phyloP scores from a whole-genome alignment of 108 stramenopile genomes.

The Chaetoceros tenuissimus region DNA sequence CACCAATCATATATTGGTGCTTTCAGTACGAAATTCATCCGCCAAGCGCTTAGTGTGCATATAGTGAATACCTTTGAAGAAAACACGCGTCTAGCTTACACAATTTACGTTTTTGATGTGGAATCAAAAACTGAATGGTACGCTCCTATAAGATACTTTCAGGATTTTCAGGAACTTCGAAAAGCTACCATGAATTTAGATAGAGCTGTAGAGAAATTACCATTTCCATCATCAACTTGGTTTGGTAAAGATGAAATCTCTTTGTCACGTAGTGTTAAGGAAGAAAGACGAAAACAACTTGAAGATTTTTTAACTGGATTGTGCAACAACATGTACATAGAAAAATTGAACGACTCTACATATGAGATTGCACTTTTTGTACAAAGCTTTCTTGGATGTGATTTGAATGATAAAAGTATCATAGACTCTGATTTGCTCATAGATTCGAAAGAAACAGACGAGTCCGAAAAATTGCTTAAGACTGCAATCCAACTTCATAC shows the following conservation, averaged over 20 bases:
- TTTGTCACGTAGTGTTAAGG: conserved; percentile 28
- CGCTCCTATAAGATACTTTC: conserved; percentile 69
- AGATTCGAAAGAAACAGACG: not conserved
- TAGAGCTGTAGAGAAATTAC: conserved; percentile 34
- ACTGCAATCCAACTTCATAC: conserved; percentile 65
- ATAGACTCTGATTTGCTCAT: conserved; percentile 9
- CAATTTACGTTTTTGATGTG: conserved; percentile 76
- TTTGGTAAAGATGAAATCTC: conserved; percentile 22
- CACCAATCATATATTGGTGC: not conserved
- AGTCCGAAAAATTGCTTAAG: not conserved
- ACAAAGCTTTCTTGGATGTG: conserved; percentile 79
- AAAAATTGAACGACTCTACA: conserved; percentile 40
- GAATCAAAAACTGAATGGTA: conserved; percentile 78
- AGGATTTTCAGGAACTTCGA: conserved; percentile 71
- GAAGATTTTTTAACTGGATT: conserved; percentile 58
- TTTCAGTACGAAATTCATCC: conserved; percentile 25
- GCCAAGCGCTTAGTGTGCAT: conserved; percentile 60
- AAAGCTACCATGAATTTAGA: conserved; percentile 28
- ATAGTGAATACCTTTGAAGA: conserved; percentile 70
- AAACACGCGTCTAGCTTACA: conserved; percentile 53
- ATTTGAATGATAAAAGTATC: conserved; percentile 17
- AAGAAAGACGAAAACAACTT: conserved; percentile 39
- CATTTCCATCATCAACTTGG: conserved; percentile 36
- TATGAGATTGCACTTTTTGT: conserved; percentile 69
- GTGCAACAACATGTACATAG: conserved; percentile 47